Evolutionary conservation across 2,329 filamentous ascomycete genomes (phyloP), one percentile per base, ranked within the genome.

Genomic region (Xylariaceae sp.): DNA sequence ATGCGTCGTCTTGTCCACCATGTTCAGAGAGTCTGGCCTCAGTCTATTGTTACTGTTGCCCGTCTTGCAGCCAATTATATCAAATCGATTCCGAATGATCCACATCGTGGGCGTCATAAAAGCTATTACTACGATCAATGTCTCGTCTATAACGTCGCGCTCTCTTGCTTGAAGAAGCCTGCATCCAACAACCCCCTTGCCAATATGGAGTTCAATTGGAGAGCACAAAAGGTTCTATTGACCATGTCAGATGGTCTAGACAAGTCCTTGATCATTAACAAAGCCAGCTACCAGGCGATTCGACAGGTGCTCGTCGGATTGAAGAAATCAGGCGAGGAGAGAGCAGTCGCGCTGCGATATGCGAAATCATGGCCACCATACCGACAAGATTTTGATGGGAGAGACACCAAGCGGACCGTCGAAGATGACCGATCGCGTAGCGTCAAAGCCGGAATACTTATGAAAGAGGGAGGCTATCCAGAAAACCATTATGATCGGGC

Each of bases 361-460:
- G 73, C 75, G 2, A 75, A 79, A 46, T 78, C 77, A 2, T 88
- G 85, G 86, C 86, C 86, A 8, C 86, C 86, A 0, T 87, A 86
- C 70, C 73, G 83, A 52, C 75, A 78, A 33, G 76, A 81, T 9
- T 78, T 81, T 55, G 82, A 88, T 65, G 85, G 85, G 1, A 80
- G 84, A 59, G 86, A 88, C 66, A 85, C 85, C 61, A 76, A 73
- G 47, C 76, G 78, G 47, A 75, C 77, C 4, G 74, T 73, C 1
- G 77, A 82, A 40, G 82, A 85, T 23, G 81, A 82, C 56, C 75
- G 79, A 61, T 85, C 83, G 53, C 76, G 84, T 50, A 79, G 79
- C 36, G 76, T 82, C 7, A 77, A 75, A 56, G 83, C 82, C 1
- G 79, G 84, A 4, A 71, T 78, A 34, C 76, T 84, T 57, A 82